These are phyloP conservation scores for Amanita thiersii DNA, from an alignment of 768 basidiomycete genomes.

Conservation along the genomic window DNA sequence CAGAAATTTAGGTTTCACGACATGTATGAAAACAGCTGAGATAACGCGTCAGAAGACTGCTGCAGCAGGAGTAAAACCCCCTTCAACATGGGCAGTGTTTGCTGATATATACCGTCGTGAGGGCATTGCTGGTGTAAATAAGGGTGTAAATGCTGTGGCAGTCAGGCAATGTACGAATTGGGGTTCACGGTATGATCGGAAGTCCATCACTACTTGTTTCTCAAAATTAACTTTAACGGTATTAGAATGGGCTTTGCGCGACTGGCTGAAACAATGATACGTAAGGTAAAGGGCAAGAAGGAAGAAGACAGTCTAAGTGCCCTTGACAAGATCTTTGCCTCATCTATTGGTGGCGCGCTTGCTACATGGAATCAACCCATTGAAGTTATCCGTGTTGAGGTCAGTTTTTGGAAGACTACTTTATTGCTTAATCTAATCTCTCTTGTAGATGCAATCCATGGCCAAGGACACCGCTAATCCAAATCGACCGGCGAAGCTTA, in stretches of 20 bases:
- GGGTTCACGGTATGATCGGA: conserved; percentile 67
- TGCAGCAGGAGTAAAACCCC: conserved; percentile 74
- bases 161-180: conserved; percentile 91
- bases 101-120: conserved; percentile 90
- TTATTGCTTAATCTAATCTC: background rate
- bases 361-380: conserved; percentile 99
- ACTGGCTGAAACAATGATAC: conserved; percentile 76
- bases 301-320: conserved; percentile 70
- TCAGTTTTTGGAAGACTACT: conserved; percentile 26
- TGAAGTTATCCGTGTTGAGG: conserved; percentile 95
- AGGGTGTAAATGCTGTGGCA: conserved; percentile 95
- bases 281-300: conserved; percentile 67
- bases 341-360: conserved; percentile 86
- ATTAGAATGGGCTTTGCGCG: conserved; percentile 93
- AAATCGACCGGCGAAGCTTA: conserved; percentile 86
- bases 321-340: conserved; percentile 82
- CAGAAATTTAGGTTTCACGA: conserved; percentile 76
- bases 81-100: conserved; percentile 92
- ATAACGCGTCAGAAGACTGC: conserved; percentile 95
- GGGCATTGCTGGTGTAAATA: conserved; percentile 94
- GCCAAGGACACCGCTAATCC: conserved; percentile 67
- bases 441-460: conserved; percentile 94
- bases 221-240: background rate
- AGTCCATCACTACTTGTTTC: background rate
- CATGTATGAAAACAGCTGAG: conserved; percentile 99